Evolutionary conservation across 371 early-diverging fungal species (phyloP).

Genomic region (Fennellomyces sp.): DNA sequence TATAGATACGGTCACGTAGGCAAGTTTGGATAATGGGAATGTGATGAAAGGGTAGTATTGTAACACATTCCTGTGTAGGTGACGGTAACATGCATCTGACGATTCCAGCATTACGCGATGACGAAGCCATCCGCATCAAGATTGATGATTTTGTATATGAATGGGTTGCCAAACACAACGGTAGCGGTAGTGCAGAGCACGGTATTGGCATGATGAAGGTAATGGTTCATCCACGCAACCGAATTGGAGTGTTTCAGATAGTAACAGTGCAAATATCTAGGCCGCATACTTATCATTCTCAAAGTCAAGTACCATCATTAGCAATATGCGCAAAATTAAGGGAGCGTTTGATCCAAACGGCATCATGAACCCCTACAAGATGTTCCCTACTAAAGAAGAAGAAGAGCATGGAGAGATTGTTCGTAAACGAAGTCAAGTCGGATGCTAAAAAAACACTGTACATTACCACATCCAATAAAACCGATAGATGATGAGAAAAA

Average conservation of each 20-base stretch:
- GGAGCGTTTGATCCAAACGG: constrained; percentile 78
- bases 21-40: too few relatives aligned
- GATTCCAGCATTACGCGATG: constrained; percentile 65
- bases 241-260: too few relatives aligned
- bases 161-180: constrained; percentile 52
- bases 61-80: constrained; percentile 63
- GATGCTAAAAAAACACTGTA: constrained; percentile 21
- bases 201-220: constrained; percentile 68
- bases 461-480: too few relatives aligned
- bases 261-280: background rate
- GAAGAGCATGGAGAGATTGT: constrained; percentile 33
- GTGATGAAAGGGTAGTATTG: too few relatives aligned
- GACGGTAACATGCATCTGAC: constrained; percentile 94
- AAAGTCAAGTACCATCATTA: constrained; percentile 56
- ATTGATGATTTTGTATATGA: constrained; percentile 92
- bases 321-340: constrained; percentile 71
- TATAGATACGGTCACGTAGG: too few relatives aligned
- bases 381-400: constrained; percentile 44
- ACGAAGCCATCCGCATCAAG: constrained; percentile 51
- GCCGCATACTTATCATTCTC: constrained; percentile 52
- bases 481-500: background rate
- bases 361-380: constrained; percentile 87
- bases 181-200: constrained; percentile 74
- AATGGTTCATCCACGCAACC: too few relatives aligned
- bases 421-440: constrained; percentile 21